Evolutionary conservation across 2,329 filamentous ascomycete species (phyloP).

Genomic region (Aspergillus sp.): DNA sequence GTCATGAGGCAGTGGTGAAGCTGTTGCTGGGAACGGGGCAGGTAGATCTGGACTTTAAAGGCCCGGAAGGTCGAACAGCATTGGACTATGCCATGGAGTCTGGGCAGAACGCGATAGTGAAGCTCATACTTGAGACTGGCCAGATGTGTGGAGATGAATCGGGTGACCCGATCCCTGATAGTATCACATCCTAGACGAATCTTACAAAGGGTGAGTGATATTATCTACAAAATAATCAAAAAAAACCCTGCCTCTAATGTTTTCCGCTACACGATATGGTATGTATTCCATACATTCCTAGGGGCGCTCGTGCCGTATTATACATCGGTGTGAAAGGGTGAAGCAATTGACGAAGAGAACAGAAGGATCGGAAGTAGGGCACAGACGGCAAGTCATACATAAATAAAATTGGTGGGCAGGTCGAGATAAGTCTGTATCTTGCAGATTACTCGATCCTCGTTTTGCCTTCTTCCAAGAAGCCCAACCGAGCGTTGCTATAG

Average conservation of each 20-base stretch:
- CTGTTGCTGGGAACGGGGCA: constrained; percentile 2
- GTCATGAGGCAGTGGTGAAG: not conserved
- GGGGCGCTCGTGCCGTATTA: too few relatives aligned
- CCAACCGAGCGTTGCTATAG: constrained; percentile 75
- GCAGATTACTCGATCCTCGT: constrained; percentile 76
- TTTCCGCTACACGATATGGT: too few relatives aligned
- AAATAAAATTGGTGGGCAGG: not conserved
- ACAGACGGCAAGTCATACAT: not conserved
- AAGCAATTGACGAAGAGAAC: constrained; percentile 6
- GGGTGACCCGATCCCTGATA: too few relatives aligned
- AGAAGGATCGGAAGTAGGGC: constrained; percentile 8
- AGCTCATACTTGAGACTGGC: too few relatives aligned
- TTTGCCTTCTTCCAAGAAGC: constrained; percentile 93
- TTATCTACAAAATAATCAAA: too few relatives aligned
- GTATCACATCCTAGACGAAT: too few relatives aligned
- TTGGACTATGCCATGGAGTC: not conserved
- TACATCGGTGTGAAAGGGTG: not conserved
- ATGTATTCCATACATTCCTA: too few relatives aligned
- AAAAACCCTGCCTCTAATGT: too few relatives aligned
- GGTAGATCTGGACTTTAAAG: not conserved
- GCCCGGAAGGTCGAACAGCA: not conserved
- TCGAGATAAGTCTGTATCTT: not conserved
- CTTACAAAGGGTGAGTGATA: too few relatives aligned
- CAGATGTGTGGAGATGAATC: not conserved
- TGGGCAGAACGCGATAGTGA: not conserved